Evolutionary conservation across 1,139 yeast species (phyloP).

Genomic region (Zygoascus meyerae): DNA sequence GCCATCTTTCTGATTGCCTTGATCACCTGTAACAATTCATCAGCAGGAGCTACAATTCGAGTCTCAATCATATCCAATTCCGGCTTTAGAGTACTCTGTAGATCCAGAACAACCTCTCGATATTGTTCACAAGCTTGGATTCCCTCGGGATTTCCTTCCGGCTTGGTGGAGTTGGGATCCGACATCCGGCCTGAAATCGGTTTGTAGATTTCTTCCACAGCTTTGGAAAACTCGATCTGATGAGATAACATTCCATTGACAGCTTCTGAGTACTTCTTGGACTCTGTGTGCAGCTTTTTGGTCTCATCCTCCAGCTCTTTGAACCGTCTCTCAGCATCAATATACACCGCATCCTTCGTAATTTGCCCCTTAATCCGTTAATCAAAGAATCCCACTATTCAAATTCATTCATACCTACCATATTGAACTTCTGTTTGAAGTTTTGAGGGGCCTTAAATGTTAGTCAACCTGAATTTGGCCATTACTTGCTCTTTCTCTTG

Average conservation of each 20-base stretch:
- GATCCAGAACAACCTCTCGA: constrained; percentile 76
- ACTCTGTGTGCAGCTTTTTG: constrained; percentile 81
- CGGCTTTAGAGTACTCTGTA: constrained; percentile 82
- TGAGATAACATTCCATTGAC: constrained; percentile 90
- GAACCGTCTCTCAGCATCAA: constrained; percentile 93
- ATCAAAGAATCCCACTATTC: neutral
- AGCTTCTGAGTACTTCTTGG: constrained; percentile 81
- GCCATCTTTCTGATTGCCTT: constrained; percentile 87
- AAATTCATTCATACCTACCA: constrained; percentile 22
- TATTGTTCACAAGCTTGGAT: constrained; percentile 91
- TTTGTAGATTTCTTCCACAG: constrained; percentile 91
- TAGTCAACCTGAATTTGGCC: constrained; percentile 1
- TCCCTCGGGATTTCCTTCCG: constrained; percentile 95
- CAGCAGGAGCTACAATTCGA: constrained; percentile 86
- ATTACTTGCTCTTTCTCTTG: neutral
- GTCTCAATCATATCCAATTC: constrained; percentile 90
- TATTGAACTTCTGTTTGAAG: constrained; percentile 37
- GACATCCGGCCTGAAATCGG: constrained; percentile 90
- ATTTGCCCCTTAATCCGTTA: constrained; percentile 51
- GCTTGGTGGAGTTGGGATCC: constrained; percentile 78
- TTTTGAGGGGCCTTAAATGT: constrained; percentile 45
- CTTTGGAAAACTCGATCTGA: constrained; percentile 88
- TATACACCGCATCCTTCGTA: constrained; percentile 81
- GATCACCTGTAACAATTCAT: constrained; percentile 77
- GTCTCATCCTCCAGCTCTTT: constrained; percentile 87